Base-by-base conservation (phyloP, 108 stramenopile species). In the Pelagomonas calceolata region DNA sequence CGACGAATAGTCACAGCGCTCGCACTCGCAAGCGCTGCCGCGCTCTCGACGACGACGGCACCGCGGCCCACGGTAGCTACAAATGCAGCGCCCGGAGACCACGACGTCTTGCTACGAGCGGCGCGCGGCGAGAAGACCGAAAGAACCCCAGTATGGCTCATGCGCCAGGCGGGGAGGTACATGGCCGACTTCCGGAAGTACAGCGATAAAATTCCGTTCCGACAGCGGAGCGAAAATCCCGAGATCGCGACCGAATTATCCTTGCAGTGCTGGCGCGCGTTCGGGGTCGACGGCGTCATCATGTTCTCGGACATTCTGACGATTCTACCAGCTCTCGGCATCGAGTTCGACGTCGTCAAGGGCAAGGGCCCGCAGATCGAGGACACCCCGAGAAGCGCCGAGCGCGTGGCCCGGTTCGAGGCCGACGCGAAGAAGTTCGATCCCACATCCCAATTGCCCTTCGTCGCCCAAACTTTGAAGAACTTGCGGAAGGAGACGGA, bases 271-370 rank as follows among this genome's bases (percentile, higher is more conserved):
- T 91, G 93, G 76, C 84, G 89, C 31, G 85, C 89, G 15, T 98
- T 95, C 70, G 91, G 94, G 12, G 87, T 97, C 79, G 98, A 99
- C 81, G 98, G 96, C 10, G 92, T 97, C 36, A 96, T 99, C 73
- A 92, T 98, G 92, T 99, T 99, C 85, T 90, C 89, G 35, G 98
- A 99, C 84, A 99, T 99, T 71, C 81, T 99, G 63, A 97, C 96
- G 0, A 93, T 95, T 4, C 85, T 98, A 29, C 95, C 96, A 0
- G 90, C 94, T 29, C 80, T 99, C 73, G 98, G 97, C 10, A 87
- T 99, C 69, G 93, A 97, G 9, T 98, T 96, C 76, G 92, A 96
- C 77, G 94, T 99, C 17, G 85, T 95, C 34, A 85, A 87, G 64
- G 96, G 95, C 35, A 87, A 81, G 64, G 96, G 96, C 21, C 96